Conservation (phyloP, 208 protist species). For the Wallacemonas rigidus region DNA sequence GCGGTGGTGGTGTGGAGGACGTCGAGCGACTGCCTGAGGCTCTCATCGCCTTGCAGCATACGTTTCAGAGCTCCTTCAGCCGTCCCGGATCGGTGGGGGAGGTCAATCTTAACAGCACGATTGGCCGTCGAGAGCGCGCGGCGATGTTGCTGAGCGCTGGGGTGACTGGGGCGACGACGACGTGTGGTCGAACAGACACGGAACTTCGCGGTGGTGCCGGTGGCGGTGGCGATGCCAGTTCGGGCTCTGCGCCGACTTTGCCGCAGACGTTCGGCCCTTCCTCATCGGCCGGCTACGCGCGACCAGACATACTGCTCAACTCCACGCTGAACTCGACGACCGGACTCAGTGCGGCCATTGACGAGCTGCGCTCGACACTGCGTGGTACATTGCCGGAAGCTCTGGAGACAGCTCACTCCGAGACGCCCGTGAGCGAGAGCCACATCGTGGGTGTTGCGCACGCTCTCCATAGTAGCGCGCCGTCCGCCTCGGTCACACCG, state of each 20-base stretch:
- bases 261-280: background rate
- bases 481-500: no score
- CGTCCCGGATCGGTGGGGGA: background rate
- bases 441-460: background rate
- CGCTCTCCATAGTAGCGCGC: background rate
- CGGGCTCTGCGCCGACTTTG: background rate
- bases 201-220: background rate
- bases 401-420: background rate
- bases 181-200: background rate
- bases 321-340: conserved; percentile 7
- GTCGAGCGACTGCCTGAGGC: no score
- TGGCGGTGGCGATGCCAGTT: no score
- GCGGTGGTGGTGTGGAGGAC: background rate
- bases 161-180: background rate
- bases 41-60: background rate
- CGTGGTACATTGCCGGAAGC: background rate
- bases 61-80: conserved; percentile 15
- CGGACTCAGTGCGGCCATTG: conserved; percentile 3
- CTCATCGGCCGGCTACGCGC: background rate
- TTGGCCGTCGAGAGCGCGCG: conserved; percentile 44
- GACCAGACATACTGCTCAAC: background rate
- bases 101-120: conserved; percentile 43
- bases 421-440: background rate
- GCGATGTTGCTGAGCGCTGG: conserved; percentile 39
- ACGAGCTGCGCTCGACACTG: conserved; percentile 8